A percentile compares a stretch with the other conserved stretches of the same genome.
Conservation (phyloP, 2,329 filamentous ascomycete species). For the Dactylonectria macrodidyma region DNA sequence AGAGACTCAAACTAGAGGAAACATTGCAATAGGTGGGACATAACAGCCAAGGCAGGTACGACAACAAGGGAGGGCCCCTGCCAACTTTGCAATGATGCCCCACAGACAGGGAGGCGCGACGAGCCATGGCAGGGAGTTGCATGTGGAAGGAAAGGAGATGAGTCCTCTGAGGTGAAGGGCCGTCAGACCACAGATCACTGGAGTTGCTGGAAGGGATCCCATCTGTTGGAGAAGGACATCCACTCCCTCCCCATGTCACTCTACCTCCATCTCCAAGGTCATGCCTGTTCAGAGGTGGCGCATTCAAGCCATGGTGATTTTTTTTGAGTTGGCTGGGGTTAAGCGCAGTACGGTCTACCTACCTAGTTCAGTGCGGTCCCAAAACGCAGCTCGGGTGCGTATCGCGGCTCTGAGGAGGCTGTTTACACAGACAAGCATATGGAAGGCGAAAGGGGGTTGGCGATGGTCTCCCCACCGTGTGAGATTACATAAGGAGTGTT, state of each 20-base stretch:
- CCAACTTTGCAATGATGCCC: background rate
- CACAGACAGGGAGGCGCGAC: conserved; percentile 4
- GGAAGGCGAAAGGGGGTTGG: conserved; percentile 6
- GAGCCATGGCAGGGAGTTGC: background rate
- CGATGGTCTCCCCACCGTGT: conserved; percentile 11
- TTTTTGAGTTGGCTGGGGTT: background rate
- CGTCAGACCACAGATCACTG: background rate
- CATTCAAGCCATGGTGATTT: background rate
- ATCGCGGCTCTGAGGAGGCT: background rate
- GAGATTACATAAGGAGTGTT: conserved; percentile 6
- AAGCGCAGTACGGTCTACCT: background rate
- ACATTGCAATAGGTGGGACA: background rate
- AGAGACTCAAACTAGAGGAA: background rate
- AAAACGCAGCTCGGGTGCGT: background rate
- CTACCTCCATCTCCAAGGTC: background rate
- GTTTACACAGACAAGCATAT: background rate
- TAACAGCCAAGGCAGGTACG: background rate
- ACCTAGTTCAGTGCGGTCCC: background rate
- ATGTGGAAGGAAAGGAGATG: background rate
- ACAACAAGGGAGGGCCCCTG: conserved; percentile 10
- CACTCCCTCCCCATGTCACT: background rate
- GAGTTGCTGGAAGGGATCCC: background rate
- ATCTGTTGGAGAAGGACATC: background rate
- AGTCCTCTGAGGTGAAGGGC: background rate
- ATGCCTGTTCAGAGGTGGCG: background rate